A percentile compares a stretch with the other conserved stretches of the same genome.
Conservation (phyloP, 2,329 filamentous ascomycete genomes). For the Sphaceloma murrayae region DNA sequence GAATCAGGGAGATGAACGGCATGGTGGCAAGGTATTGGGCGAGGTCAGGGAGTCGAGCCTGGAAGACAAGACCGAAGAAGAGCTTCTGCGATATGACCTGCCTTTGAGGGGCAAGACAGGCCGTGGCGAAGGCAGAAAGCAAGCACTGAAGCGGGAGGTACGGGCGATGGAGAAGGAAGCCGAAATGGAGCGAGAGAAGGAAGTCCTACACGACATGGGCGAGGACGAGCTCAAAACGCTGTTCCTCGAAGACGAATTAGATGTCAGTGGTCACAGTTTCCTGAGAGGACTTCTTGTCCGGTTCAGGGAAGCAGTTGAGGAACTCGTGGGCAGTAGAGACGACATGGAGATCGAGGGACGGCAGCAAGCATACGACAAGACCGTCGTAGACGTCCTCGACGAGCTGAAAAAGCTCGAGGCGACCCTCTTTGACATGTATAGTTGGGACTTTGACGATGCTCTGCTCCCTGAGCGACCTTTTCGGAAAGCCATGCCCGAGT, state of each 20-base stretch:
- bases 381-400: slow-evolving; percentile 31
- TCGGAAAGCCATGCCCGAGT: not conserved
- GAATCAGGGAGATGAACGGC: slow-evolving; percentile 24
- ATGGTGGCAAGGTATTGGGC: slow-evolving; percentile 22
- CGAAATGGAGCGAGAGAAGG: not conserved
- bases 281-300: slow-evolving; percentile 43
- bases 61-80: slow-evolving; percentile 8
- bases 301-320: slow-evolving; percentile 46
- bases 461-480: slow-evolving; percentile 22
- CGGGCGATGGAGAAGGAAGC: not conserved
- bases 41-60: not conserved
- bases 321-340: slow-evolving; percentile 53
- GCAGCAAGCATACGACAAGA: slow-evolving; percentile 27
- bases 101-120: not conserved
- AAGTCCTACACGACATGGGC: not conserved
- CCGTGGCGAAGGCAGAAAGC: not conserved
- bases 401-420: slow-evolving; percentile 43
- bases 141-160: not conserved
- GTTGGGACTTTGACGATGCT: slow-evolving; percentile 45
- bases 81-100: slow-evolving; percentile 9
- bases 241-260: slow-evolving; percentile 3
- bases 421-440: slow-evolving; percentile 42
- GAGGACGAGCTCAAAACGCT: slow-evolving; percentile 8
- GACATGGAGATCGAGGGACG: slow-evolving; percentile 54
- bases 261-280: slow-evolving; percentile 28